Evolutionary conservation across 2,329 filamentous ascomycete genomes (phyloP).

Genomic region (Fusarium tricinctum): DNA sequence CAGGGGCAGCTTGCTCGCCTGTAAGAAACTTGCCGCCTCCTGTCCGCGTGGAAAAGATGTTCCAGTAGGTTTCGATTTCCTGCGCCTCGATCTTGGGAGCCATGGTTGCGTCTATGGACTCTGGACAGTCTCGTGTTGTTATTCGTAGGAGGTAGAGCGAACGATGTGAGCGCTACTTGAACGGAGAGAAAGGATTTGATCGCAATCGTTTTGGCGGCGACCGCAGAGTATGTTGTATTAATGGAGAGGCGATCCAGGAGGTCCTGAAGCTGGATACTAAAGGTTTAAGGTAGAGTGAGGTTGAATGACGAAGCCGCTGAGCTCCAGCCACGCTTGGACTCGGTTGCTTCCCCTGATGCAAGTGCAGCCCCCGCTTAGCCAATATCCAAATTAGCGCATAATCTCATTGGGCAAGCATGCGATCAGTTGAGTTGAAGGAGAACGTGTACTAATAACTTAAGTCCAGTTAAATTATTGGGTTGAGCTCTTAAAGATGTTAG

Average conservation of each 20-base stretch:
- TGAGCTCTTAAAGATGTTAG: no score
- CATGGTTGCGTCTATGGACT: constrained; percentile 58
- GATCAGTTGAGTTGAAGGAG: constrained; percentile 1
- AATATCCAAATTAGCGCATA: constrained; percentile 50
- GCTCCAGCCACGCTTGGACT: constrained; percentile 49
- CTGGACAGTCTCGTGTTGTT: constrained; percentile 6
- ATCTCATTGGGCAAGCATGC: constrained; percentile 15
- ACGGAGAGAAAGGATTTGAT: constrained; percentile 1
- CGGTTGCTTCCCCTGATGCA: constrained; percentile 47
- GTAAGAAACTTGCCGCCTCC: constrained; percentile 72
- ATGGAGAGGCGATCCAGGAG: constrained; percentile 26
- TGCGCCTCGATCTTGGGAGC: constrained; percentile 72
- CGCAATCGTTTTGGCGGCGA: constrained; percentile 37
- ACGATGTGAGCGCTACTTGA: constrained; percentile 4
- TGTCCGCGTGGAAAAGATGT: constrained; percentile 72
- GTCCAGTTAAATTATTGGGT: background rate
- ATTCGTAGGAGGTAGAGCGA: background rate
- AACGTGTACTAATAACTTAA: background rate
- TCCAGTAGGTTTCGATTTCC: constrained; percentile 76
- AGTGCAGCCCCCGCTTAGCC: constrained; percentile 44
- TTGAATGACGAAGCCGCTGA: constrained; percentile 50
- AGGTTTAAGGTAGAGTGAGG: constrained; percentile 19
- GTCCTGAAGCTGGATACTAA: constrained; percentile 16
- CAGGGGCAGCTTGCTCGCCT: constrained; percentile 72
- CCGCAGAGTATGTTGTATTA: constrained; percentile 23